Evolutionary conservation across 2,329 filamentous ascomycete species (phyloP), one percentile per base, ranked within the genome.

Genomic region (Scorias spongiosa): DNA sequence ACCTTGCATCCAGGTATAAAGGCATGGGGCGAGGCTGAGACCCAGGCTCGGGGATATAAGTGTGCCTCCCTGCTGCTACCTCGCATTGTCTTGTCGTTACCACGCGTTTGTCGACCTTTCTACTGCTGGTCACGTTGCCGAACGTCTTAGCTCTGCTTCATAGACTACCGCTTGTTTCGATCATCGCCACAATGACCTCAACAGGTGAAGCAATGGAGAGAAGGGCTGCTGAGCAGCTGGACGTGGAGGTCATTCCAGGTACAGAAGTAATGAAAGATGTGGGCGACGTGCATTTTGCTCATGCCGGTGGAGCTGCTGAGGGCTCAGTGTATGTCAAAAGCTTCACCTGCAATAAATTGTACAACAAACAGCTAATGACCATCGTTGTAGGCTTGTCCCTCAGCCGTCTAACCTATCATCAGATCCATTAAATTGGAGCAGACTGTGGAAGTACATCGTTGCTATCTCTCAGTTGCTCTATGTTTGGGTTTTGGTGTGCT

Each of bases 191-290:
- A 67, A 72, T 56, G 68, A 67, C 12, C 51, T 52, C 11, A 73
- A 73, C 46, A 72, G 70, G 70, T 66, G 54, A 29, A 54, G 55
- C 2, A 57, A 57, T 26, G 71, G 69, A 68, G 73, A 74, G 48
- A 54, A 63, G n/a, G 61, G 63, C 6, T 65, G 67, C 32, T 73
- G 75, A 46, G 57, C 57, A 2, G 57, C 71, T 54, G 18, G 40
- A 57, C 42, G 48, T 54, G 41, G 55, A 57, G 41, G 50, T 57
- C 44, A 52, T 57, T 6, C 54, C 54, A 5, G 55, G 54, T 7
- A 57, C 54, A 10, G 55, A 57, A 46, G 48, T 57, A 20, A 57
- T 57, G 55, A 53, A 44, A 38, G 54, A 56, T 49, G 47, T 54
- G 30, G 50, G 49, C 12, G 46, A 51, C 45, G 45, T 51, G 9